These are phyloP conservation scores for Alternaria brassicicola DNA, from an alignment of 2,329 filamentous ascomycete species.

Conservation along the genomic window DNA sequence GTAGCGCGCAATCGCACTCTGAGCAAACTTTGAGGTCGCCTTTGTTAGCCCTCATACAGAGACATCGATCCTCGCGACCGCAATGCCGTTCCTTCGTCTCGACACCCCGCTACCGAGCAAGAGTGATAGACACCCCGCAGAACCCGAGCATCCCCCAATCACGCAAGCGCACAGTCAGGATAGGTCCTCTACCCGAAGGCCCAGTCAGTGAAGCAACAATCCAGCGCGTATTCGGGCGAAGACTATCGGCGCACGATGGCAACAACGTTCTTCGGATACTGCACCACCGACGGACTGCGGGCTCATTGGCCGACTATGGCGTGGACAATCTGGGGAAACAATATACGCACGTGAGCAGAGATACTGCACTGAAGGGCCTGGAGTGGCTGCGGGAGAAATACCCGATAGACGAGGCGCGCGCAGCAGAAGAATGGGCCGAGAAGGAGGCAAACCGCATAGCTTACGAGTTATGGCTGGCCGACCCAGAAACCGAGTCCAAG, in stretches of 20 bases:
- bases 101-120: constrained; percentile 30
- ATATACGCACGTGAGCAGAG: constrained; percentile 35
- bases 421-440: constrained; percentile 49
- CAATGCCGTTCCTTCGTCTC: constrained; percentile 36
- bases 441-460: constrained; percentile 48
- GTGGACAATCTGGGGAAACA: constrained; percentile 42
- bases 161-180: constrained; percentile 40
- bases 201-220: constrained; percentile 34
- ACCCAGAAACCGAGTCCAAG: constrained; percentile 47
- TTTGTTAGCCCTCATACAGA: constrained; percentile 31
- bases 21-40: constrained; percentile 25
- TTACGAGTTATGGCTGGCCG: constrained; percentile 46
- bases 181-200: constrained; percentile 41
- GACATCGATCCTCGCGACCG: constrained; percentile 12
- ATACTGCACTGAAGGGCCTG: constrained; percentile 39
- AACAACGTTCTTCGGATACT: constrained; percentile 48
- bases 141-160: constrained; percentile 27
- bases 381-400: constrained; percentile 45
- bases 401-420: constrained; percentile 50
- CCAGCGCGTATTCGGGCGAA: constrained; percentile 40
- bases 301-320: constrained; percentile 49
- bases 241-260: constrained; percentile 36
- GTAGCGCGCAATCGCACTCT: constrained; percentile 22
- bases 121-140: constrained; percentile 33
- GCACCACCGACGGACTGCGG: constrained; percentile 48